phyloP scores from a whole-genome alignment of 1,139 yeast species.

The Scheffersomyces illinoinensis region DNA sequence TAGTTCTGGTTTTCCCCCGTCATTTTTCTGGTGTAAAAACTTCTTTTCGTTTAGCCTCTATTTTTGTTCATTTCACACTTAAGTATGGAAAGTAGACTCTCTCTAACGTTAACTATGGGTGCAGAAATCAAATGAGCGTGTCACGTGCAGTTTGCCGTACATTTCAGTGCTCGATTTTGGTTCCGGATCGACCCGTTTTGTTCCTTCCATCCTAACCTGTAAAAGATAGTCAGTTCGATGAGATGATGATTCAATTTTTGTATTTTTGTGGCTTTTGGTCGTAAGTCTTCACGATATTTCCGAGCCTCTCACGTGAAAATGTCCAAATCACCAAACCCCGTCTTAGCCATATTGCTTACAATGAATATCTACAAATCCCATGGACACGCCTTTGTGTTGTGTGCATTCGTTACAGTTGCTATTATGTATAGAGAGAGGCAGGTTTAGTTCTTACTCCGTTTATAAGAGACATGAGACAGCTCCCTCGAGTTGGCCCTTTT shows the following conservation, averaged over 20 bases:
- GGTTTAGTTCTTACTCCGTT: not conserved
- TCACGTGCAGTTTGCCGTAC: not conserved
- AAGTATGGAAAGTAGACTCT: not conserved
- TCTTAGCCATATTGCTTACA: not conserved
- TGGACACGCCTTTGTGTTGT: not conserved
- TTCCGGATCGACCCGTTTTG: not conserved
- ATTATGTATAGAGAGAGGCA: not conserved
- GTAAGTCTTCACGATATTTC: not conserved
- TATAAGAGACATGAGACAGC: not conserved
- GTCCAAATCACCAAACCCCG: not conserved
- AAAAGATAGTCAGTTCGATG: not conserved
- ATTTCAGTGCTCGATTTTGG: not conserved
- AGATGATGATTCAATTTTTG: not conserved
- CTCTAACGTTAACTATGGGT: not conserved
- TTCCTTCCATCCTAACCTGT: not conserved
- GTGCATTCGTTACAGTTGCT: not conserved
- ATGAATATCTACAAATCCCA: not conserved
- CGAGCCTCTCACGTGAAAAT: not conserved
- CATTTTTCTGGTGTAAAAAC: not conserved
- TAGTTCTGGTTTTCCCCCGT: no score
- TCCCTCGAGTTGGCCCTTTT: not conserved
- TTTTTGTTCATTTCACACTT: not conserved
- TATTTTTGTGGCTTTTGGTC: not conserved
- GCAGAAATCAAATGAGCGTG: not conserved
- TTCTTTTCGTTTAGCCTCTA: not conserved